These are phyloP conservation scores for Plasmodium gaboni DNA, from an alignment of 169 alveolate species.

Conservation along the genomic window DNA sequence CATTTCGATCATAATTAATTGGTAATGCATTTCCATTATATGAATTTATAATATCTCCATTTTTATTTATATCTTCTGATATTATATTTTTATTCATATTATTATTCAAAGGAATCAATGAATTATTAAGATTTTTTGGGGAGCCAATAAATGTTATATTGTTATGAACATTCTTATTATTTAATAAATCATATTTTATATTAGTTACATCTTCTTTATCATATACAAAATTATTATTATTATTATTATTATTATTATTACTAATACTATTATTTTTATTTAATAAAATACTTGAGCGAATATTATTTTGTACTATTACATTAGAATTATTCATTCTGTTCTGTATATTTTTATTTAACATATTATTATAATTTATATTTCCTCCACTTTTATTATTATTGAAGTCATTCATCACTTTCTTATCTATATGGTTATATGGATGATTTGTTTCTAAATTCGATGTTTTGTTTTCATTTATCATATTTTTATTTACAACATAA, in stretches of 20 bases:
- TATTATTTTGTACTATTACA: conserved; percentile 8
- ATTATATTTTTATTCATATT: not conserved
- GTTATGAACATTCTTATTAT: conserved; percentile 3
- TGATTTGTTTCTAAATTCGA: not conserved
- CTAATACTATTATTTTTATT: not conserved
- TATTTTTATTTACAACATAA: conserved; percentile 3
- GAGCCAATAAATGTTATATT: conserved; percentile 7
- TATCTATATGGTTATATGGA: conserved; percentile 6
- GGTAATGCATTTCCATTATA: not conserved
- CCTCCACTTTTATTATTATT: not conserved
- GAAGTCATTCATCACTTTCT: not conserved
- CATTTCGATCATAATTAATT: conserved; percentile 14
- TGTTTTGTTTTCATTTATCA: not conserved
- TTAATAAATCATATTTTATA: not conserved
- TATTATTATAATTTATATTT: conserved; percentile 11
- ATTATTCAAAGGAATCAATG: conserved; percentile 3
- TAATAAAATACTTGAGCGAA: not conserved
- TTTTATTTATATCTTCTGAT: conserved; percentile 2
- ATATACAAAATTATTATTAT: not conserved
- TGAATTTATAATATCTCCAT: conserved; percentile 14
- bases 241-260: not conserved
- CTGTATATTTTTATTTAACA: conserved; percentile 8
- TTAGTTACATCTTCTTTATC: not conserved
- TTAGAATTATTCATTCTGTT: not conserved
- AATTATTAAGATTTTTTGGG: not conserved